Evolutionary conservation across 192 early-diverging fungal species (phyloP).

Genomic region (Linnemannia zychae): DNA sequence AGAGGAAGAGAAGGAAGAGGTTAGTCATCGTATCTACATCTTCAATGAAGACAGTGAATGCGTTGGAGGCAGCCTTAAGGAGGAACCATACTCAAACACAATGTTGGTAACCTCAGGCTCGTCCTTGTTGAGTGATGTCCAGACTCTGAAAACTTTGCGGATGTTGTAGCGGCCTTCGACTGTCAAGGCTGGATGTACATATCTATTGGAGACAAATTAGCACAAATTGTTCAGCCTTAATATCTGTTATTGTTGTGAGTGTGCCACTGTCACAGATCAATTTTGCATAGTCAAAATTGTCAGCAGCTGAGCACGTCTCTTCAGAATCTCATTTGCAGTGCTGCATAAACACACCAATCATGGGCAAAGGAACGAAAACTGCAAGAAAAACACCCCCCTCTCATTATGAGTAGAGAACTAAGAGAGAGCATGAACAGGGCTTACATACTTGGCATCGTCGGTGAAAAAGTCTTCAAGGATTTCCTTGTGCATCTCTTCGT

Average conservation of each 20-base stretch:
- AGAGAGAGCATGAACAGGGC: background rate
- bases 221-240: too few species aligned
- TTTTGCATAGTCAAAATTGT: constrained; percentile 1
- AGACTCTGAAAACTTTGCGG: constrained; percentile 61
- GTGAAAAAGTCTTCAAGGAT: constrained; percentile 68
- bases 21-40: too few species aligned
- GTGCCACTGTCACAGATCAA: background rate
- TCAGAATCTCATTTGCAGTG: background rate
- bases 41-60: too few species aligned
- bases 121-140: constrained; percentile 52
- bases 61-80: too few species aligned
- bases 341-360: constrained; percentile 3
- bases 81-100: constrained; percentile 53
- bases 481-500: constrained; percentile 61
- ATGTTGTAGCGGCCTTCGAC: constrained; percentile 65
- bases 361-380: background rate
- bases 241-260: background rate
- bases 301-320: background rate
- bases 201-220: too few species aligned
- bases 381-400: too few species aligned
- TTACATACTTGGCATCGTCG: constrained; percentile 58
- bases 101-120: constrained; percentile 49
- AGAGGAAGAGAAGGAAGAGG: constrained; percentile 31
- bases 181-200: constrained; percentile 64
- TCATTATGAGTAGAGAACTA: background rate